phyloP scores from a whole-genome alignment of 2,329 filamentous ascomycete genomes.

The Colletotrichum coccodes region DNA sequence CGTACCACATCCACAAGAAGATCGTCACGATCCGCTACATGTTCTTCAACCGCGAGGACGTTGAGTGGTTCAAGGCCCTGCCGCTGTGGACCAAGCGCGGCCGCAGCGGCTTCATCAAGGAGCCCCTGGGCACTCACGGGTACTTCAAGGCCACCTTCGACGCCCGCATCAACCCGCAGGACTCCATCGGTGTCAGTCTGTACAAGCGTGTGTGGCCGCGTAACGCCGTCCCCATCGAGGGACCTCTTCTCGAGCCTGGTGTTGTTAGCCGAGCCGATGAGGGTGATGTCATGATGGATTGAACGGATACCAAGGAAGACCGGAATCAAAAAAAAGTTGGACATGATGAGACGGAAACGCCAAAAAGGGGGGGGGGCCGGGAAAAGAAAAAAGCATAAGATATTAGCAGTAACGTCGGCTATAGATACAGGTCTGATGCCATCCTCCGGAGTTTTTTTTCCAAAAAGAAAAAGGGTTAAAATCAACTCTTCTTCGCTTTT shows the following conservation, averaged over 20 bases:
- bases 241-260: conserved; percentile 51
- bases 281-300: conserved; percentile 53
- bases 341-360: conserved; percentile 33
- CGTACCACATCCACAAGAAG: conserved; percentile 98
- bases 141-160: conserved; percentile 99
- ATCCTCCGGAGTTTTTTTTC: conserved; percentile 23
- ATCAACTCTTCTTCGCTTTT: not conserved
- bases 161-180: conserved; percentile 93
- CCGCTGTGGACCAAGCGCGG: conserved; percentile 94
- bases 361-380: not conserved
- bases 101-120: conserved; percentile 90
- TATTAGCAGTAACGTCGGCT: conserved; percentile 27
- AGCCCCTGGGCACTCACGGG: conserved; percentile 94
- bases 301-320: conserved; percentile 36
- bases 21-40: conserved; percentile 98
- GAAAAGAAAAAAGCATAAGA: conserved; percentile 21
- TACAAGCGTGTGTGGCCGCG: conserved; percentile 90
- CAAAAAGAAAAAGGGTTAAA: not conserved
- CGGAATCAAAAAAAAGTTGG: not conserved
- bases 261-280: conserved; percentile 32
- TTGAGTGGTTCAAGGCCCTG: conserved; percentile 97
- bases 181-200: conserved; percentile 89
- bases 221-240: conserved; percentile 62
- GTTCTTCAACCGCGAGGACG: conserved; percentile 98
- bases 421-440: conserved; percentile 29